A percentile compares a stretch with the other conserved stretches of the same genome.
Evolutionary conservation across 176 grass and related monocot species (phyloP).

Genomic region (Tillandsia leiboldiana): DNA sequence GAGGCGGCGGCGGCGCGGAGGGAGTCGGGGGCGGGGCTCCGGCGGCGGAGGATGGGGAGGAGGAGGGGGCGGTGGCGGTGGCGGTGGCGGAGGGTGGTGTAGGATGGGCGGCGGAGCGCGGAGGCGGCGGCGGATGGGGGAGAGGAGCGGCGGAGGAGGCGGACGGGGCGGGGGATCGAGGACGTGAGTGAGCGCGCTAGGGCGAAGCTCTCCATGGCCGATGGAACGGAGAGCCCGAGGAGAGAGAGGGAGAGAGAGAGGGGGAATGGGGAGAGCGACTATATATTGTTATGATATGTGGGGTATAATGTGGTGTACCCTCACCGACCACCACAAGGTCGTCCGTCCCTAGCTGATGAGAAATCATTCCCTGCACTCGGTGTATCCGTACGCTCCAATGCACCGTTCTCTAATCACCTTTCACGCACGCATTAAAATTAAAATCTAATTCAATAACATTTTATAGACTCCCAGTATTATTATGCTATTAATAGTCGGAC

Average conservation of each 20-base stretch:
- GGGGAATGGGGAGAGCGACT: not conserved
- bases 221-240: slow-evolving; percentile 4
- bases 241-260: too few species aligned
- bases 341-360: too few species aligned
- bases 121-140: not conserved
- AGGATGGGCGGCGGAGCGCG: slow-evolving; percentile 8
- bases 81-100: not conserved
- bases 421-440: too few species aligned
- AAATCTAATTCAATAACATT: too few species aligned
- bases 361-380: too few species aligned
- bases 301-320: not conserved
- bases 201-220: slow-evolving; percentile 37
- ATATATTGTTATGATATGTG: not conserved
- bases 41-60: not conserved
- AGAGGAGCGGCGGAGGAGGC: slow-evolving; percentile 23
- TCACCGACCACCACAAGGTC: too few species aligned
- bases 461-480: too few species aligned
- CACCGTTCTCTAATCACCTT: too few species aligned
- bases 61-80: not conserved
- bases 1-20: slow-evolving; percentile 13
- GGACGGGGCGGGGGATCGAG: slow-evolving; percentile 21
- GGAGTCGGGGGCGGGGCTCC: not conserved
- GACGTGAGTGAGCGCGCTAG: slow-evolving; percentile 14
- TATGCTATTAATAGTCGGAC: too few species aligned
- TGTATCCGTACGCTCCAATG: too few species aligned